Evolutionary conservation across 169 alveolate species (phyloP).

Genomic region (Besnoitia besnoiti): DNA sequence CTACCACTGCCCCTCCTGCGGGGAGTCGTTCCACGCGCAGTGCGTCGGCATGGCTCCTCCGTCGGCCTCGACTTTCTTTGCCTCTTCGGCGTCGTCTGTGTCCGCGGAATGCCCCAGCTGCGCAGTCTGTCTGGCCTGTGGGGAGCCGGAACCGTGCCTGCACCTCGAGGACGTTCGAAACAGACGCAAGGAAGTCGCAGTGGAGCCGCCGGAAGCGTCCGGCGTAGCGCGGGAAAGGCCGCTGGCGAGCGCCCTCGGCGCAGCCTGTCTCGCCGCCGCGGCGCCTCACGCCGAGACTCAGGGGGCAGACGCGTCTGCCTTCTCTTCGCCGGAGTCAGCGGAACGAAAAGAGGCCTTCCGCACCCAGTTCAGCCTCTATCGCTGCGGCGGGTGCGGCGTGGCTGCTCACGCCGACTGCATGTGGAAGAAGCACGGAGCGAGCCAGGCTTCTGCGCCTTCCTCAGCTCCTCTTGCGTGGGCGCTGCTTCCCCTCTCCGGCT

Average conservation of each 20-base stretch:
- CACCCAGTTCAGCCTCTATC: neutral
- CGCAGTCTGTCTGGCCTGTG: neutral
- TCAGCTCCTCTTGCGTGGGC: too few relatives aligned
- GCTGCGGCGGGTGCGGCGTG: neutral
- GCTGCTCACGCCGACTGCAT: constrained; percentile 1
- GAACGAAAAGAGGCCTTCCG: neutral
- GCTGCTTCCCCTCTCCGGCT: too few relatives aligned
- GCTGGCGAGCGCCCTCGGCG: neutral
- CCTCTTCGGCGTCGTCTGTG: neutral
- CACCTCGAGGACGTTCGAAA: neutral
- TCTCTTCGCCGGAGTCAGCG: neutral
- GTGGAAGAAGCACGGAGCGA: neutral
- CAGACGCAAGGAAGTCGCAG: neutral
- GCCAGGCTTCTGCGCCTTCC: neutral
- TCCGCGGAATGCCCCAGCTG: neutral
- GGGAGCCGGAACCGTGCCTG: neutral
- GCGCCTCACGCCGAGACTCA: neutral
- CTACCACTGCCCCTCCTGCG: constrained; percentile 54
- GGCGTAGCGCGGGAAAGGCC: neutral
- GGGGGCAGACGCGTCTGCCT: neutral
- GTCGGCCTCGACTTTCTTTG: neutral
- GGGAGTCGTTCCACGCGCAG: constrained; percentile 50
- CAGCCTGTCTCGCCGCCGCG: neutral
- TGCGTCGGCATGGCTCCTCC: constrained; percentile 48
- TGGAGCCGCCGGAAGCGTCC: neutral